These are phyloP conservation scores for Boletus smithii DNA, from an alignment of 1,284 basidiomycete species.

Conservation along the genomic window DNA sequence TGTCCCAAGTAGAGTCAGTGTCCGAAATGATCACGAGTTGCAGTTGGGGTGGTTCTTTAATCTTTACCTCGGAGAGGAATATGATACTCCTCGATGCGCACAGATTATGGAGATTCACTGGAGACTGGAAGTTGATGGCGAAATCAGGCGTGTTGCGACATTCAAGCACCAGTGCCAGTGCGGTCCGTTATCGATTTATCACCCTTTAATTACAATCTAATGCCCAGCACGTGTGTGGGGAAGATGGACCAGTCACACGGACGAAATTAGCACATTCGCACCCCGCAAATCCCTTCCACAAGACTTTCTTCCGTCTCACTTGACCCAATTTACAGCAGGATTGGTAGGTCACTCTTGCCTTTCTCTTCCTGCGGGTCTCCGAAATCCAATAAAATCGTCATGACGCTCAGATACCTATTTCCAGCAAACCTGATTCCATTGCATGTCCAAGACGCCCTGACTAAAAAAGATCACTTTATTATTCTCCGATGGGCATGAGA, in stretches of 20 bases:
- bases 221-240: not conserved
- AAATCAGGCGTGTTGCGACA: too few species aligned
- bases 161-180: too few species aligned
- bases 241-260: not conserved
- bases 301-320: not conserved
- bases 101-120: too few species aligned
- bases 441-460: not conserved
- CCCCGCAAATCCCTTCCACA: not conserved
- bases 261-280: not conserved
- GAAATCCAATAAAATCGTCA: not conserved
- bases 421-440: not conserved
- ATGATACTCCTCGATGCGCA: too few species aligned
- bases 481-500: not conserved
- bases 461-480: not conserved
- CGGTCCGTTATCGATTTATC: too few species aligned
- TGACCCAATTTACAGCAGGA: not conserved
- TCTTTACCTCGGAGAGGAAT: too few species aligned
- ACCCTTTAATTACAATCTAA: too few species aligned
- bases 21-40: too few species aligned
- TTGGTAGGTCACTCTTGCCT: not conserved
- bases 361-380: constrained; percentile 10
- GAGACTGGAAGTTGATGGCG: too few species aligned
- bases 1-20: too few species aligned
- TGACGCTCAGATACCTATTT: not conserved
- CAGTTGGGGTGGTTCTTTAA: too few species aligned